Conservation (phyloP, 331 rosid species). For the Saraca asoca region DNA sequence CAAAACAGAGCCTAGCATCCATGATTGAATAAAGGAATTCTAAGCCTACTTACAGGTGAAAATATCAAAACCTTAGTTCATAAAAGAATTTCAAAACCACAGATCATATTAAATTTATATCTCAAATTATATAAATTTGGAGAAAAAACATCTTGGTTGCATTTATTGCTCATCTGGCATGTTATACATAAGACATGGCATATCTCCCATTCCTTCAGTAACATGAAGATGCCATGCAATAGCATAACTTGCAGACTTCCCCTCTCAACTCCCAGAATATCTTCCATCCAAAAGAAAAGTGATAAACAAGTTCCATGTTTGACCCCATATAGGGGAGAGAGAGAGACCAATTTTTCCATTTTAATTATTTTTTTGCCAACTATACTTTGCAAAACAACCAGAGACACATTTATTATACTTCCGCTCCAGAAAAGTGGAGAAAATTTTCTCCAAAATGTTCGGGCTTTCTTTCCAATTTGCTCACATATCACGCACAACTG, state of each 20-base stretch:
- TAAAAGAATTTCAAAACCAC: neutral
- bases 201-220: slow-evolving; percentile 2
- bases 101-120: neutral
- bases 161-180: neutral
- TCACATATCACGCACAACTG: neutral
- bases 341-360: neutral
- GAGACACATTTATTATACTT: slow-evolving; percentile 8
- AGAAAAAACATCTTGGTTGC: neutral
- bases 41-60: slow-evolving; percentile 12
- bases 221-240: slow-evolving; percentile 2
- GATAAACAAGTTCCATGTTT: neutral
- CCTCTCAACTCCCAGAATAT: neutral
- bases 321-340: too few species aligned
- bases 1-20: slow-evolving; percentile 9
- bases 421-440: neutral
- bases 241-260: neutral
- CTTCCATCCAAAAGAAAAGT: neutral
- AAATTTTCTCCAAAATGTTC: slow-evolving; percentile 15
- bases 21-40: neutral
- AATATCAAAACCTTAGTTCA: slow-evolving; percentile 18
- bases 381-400: slow-evolving; percentile 9
- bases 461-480: neutral
- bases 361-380: neutral
- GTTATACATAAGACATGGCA: neutral
- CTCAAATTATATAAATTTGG: neutral